Conservation (phyloP, 2,329 filamentous ascomycete species). For the Trichoderma koningiopsis region DNA sequence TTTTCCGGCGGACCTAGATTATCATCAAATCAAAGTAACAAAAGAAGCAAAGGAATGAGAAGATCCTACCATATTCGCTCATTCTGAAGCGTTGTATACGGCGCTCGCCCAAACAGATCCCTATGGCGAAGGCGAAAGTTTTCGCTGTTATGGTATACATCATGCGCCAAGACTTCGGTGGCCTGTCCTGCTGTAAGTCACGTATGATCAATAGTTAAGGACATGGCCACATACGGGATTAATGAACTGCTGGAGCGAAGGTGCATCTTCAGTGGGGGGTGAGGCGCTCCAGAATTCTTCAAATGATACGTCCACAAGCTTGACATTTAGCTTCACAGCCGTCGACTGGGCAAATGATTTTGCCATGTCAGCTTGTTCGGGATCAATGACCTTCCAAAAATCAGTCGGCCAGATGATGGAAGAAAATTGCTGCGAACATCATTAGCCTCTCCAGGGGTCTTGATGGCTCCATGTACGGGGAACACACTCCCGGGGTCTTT, state of each 20-base stretch:
- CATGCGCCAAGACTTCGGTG: background rate
- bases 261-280: background rate
- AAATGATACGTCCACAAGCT: background rate
- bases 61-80: background rate
- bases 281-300: background rate
- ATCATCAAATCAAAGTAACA: rapidly evolving
- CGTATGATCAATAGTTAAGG: too few species aligned
- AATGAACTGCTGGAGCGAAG: background rate
- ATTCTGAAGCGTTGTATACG: background rate
- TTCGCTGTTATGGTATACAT: slow-evolving; percentile 7
- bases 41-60: too few species aligned
- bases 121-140: background rate
- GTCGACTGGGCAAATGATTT: background rate
- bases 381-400: background rate
- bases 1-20: background rate
- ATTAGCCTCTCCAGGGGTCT: too few species aligned
- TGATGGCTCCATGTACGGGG: too few species aligned
- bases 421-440: background rate
- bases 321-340: background rate
- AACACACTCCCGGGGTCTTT: background rate
- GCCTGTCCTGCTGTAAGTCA: too few species aligned
- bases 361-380: background rate
- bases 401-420: slow-evolving; percentile 6
- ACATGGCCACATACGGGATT: background rate
- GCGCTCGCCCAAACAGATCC: background rate